phyloP scores from a whole-genome alignment of 345 rosid genomes.

The Moricandia moricandioides region DNA sequence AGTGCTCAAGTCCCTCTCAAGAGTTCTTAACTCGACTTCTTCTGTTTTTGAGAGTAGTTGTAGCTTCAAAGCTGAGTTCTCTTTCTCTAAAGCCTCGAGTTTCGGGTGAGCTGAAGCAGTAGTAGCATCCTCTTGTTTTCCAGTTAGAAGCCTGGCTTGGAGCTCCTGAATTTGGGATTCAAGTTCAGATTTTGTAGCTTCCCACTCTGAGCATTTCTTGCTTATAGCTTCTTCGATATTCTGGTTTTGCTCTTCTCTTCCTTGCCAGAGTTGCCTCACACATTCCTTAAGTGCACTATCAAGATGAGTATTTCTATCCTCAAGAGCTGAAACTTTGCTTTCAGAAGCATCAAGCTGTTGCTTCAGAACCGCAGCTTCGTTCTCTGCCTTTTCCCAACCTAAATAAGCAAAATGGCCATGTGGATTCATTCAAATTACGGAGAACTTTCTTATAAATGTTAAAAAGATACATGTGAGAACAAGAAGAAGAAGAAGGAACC shows the following conservation, averaged over 20 bases:
- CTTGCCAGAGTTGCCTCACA: conserved; percentile 81
- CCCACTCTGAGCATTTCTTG: conserved; percentile 61
- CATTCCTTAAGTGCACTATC: conserved; percentile 97
- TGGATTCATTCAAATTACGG: not conserved
- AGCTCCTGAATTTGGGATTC: conserved; percentile 48
- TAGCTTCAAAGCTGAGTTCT: conserved; percentile 55
- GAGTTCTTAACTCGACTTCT: conserved; percentile 54
- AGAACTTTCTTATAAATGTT: not conserved
- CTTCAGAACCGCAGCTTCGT: conserved; percentile 59
- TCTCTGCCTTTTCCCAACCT: conserved; percentile 99
- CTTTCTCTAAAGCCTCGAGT: conserved; percentile 59
- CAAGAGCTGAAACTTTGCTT: conserved; percentile 51
- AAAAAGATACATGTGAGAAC: conserved; percentile 10
- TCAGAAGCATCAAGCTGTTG: conserved; percentile 67
- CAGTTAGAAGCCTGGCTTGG: conserved; percentile 42
- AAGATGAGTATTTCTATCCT: conserved; percentile 75
- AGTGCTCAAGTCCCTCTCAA: conserved; percentile 85
- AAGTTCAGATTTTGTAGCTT: conserved; percentile 51
- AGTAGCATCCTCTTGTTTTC: conserved; percentile 35
- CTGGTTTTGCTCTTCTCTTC: conserved; percentile 80
- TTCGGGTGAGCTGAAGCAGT: conserved; percentile 32
- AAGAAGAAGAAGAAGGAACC: conserved; percentile 31
- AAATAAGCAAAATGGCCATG: not conserved
- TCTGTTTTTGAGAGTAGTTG: conserved; percentile 52
- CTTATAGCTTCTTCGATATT: conserved; percentile 57